These are phyloP conservation scores for Lentinus brumalis DNA, from an alignment of 768 basidiomycete species.

Conservation along the genomic window DNA sequence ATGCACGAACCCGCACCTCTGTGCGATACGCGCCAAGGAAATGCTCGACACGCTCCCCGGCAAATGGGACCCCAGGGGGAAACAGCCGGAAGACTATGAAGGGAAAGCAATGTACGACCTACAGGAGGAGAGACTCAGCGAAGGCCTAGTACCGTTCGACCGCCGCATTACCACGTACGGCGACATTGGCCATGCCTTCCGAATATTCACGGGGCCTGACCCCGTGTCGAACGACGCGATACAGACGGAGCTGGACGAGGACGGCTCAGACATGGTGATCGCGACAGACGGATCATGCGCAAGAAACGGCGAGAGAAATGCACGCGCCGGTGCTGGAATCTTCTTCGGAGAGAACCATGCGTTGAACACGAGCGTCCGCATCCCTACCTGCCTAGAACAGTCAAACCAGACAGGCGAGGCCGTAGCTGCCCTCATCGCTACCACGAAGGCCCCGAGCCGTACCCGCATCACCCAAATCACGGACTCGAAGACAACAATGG, in stretches of 20 bases:
- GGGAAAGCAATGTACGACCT: neutral
- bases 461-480: constrained; percentile 7
- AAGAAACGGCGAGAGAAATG: neutral
- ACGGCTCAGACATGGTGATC: neutral
- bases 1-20: no score
- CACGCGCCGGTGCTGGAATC: neutral
- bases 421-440: neutral
- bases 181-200: neutral
- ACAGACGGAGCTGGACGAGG: neutral
- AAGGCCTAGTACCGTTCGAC: neutral
- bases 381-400: neutral
- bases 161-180: neutral
- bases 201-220: neutral
- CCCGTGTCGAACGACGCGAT: neutral
- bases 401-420: constrained; percentile 5
- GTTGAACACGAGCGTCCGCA: neutral
- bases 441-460: fast-evolving
- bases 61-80: constrained; percentile 1
- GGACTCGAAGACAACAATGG: constrained; percentile 24
- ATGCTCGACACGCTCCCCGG: neutral
- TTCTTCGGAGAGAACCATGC: neutral
- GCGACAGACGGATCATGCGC: constrained; percentile 6
- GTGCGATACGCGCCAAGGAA: neutral
- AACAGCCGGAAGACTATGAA: constrained; percentile 5
- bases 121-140: neutral